Conservation (phyloP, 768 basidiomycete genomes). For the Rhodotorula diobovata region DNA sequence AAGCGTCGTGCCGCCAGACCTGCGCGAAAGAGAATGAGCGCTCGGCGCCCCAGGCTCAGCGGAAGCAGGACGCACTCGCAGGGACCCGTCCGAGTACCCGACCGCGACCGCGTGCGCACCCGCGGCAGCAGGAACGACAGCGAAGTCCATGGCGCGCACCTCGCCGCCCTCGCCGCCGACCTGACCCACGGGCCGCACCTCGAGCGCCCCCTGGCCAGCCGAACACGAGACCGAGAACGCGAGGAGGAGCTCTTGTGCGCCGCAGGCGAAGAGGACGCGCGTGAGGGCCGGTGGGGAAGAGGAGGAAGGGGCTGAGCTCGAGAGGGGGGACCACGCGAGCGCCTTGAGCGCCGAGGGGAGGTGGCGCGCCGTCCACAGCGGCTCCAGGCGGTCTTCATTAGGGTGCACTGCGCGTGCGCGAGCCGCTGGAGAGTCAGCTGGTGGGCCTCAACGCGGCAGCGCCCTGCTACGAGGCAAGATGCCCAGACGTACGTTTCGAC, state of each 20-base stretch:
- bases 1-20: not conserved
- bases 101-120: not conserved
- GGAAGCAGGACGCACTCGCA: not conserved
- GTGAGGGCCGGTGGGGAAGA: not conserved
- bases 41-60: too few relatives aligned
- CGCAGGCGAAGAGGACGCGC: slow-evolving; percentile 12
- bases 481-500: not conserved
- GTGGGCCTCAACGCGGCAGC: not conserved
- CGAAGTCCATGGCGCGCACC: slow-evolving; percentile 25
- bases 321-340: slow-evolving; percentile 1
- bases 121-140: not conserved
- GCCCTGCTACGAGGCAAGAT: too few relatives aligned
- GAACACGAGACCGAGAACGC: not conserved
- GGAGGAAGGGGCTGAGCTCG: not conserved
- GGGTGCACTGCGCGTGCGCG: not conserved
- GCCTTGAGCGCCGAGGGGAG: slow-evolving; percentile 21
- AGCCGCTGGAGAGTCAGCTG: not conserved
- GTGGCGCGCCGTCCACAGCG: slow-evolving; percentile 6
- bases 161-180: slow-evolving; percentile 19
- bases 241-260: slow-evolving; percentile 6
- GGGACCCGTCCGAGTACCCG: slow-evolving; percentile 19
- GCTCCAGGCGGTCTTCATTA: not conserved
- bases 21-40: not conserved
- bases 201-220: not conserved
- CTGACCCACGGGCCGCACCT: not conserved